Base-by-base conservation (phyloP, 345 rosid species). In the Citrus cavaleriei region DNA sequence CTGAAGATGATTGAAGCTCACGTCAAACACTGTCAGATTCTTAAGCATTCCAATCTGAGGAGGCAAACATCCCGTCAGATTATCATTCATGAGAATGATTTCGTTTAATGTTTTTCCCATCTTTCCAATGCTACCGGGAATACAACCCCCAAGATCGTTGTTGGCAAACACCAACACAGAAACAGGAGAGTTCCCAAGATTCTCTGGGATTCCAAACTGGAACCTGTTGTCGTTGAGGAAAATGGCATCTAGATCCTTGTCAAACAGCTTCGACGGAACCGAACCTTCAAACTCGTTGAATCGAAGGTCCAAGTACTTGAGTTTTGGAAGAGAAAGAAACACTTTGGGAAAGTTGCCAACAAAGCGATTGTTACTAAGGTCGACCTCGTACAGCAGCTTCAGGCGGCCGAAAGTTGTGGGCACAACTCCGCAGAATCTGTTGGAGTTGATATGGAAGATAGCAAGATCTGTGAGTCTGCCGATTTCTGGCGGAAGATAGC, bases 211-310 rank as follows among this genome's bases (percentile, higher is more conserved):
- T 1, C 93, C 92, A 63, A 87, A 89, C 42, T 82, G 80, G 40
- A 92, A 92, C 68, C 95, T 68, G 70, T 92, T 91, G 16, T 88
- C 89, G 74, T 92, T 89, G 80, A 91, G 80, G 84, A 91, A 92
- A 27, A 92, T 63, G 18, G 93, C 95, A 35, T 91, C 97, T 0
- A 92, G 88, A 21, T 89, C 73, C 79, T 78, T 86, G 72, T 91
- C 90, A 54, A 92, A 92, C 57, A 92, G 89, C 77, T 85, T 70
- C 2, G 88, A 73, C 0, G 97, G 97, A 22, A 92, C 88, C 25
- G 86, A 77, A 7, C 93, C 97, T 84, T 92, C 97, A 4, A 92
- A 92, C 80, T 92, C 95, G 57, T 92, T 92, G 88, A 84, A 92
- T 1, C 97, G 86, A 6, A 92, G 94, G 86, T 92, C 95, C 83